A percentile compares a stretch with the other conserved stretches of the same genome.
phyloP scores from a whole-genome alignment of 2,329 filamentous ascomycete genomes.

The Fusarium incarnatum region DNA sequence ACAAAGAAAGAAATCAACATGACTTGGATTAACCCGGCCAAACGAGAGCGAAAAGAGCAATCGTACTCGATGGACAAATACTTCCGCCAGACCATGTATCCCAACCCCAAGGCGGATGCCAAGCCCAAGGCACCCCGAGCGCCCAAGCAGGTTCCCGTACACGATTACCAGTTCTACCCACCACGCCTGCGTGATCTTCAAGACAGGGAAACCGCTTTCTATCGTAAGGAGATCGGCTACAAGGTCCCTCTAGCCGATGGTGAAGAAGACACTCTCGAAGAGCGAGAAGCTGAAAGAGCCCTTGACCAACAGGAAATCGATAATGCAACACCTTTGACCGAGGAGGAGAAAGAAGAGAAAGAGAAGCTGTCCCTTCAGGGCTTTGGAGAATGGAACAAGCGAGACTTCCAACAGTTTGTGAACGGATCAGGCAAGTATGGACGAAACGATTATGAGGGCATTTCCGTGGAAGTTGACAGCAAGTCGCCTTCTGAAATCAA shows the following conservation, averaged over 20 bases:
- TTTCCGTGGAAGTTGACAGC: constrained; percentile 90
- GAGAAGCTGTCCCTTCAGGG: constrained; percentile 83
- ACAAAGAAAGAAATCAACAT: constrained; percentile 92
- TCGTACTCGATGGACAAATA: constrained; percentile 99
- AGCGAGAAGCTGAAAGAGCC: constrained; percentile 87
- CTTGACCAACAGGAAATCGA: constrained; percentile 94
- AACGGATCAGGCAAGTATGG: constrained; percentile 95
- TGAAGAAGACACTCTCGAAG: constrained; percentile 85
- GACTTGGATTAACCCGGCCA: constrained; percentile 97
- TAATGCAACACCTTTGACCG: constrained; percentile 85
- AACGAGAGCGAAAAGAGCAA: constrained; percentile 98
- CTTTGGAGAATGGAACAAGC: constrained; percentile 94
- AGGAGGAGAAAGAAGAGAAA: constrained; percentile 91
- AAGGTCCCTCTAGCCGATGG: constrained; percentile 92
- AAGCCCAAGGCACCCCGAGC: constrained; percentile 97
- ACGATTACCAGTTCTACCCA: constrained; percentile 98
- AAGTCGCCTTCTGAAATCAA: constrained; percentile 89
- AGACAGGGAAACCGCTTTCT: constrained; percentile 94
- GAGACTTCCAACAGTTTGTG: constrained; percentile 98
- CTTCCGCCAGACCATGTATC: constrained; percentile 88
- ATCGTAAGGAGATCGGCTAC: constrained; percentile 95
- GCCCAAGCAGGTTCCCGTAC: constrained; percentile 89
- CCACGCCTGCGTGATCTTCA: constrained; percentile 86
- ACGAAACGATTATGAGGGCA: constrained; percentile 84
- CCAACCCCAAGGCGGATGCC: constrained; percentile 82